Percentiles rank a stretch among this genome's conserved stretches.
Conservation (phyloP, 345 rosid genomes). For the Acer negundo region DNA sequence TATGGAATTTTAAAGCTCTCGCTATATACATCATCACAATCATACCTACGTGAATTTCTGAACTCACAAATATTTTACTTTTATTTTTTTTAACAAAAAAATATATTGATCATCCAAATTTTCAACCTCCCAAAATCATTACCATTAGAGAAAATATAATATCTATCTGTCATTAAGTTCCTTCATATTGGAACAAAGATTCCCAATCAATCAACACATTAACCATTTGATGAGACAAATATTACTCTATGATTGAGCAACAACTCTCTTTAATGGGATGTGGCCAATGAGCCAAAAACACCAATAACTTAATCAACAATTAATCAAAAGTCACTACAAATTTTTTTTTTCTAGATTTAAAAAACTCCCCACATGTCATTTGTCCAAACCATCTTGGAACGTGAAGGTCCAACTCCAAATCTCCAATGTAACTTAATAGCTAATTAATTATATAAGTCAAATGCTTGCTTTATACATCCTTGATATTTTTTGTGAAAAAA, state of each 20-base stretch:
- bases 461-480: background rate
- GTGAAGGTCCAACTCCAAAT: constrained; percentile 32
- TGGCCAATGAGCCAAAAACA: background rate
- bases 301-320: constrained; percentile 24
- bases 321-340: too few species aligned
- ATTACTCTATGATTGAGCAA: background rate
- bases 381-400: constrained; percentile 32
- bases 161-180: constrained; percentile 24
- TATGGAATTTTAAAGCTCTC: too few species aligned
- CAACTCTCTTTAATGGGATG: background rate
- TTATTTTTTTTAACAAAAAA: too few species aligned
- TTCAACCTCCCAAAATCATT: background rate
- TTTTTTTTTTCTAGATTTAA: background rate
- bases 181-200: constrained; percentile 27
- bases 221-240: background rate
- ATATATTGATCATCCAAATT: background rate
- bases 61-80: too few species aligned
- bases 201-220: background rate
- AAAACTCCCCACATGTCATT: constrained; percentile 20
- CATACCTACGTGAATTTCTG: too few species aligned
- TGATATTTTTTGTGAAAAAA: background rate
- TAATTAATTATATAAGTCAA: constrained; percentile 17
- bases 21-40: too few species aligned
- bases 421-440: constrained; percentile 36
- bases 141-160: background rate